These are phyloP conservation scores for Fusarium napiforme DNA, from an alignment of 2,329 filamentous ascomycete species.

Conservation along the genomic window DNA sequence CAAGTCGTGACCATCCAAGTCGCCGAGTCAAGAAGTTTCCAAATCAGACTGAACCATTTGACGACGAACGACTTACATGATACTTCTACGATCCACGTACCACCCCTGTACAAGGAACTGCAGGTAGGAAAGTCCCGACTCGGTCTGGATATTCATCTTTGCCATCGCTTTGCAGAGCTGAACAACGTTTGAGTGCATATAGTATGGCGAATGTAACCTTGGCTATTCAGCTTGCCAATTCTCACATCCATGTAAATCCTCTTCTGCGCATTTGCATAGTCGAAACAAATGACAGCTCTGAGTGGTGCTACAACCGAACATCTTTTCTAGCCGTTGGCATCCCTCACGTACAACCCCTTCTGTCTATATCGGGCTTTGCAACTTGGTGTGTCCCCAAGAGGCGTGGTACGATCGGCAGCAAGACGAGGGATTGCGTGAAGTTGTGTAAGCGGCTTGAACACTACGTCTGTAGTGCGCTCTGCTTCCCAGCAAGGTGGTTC, in stretches of 20 bases:
- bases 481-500: conserved; percentile 36
- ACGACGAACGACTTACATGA: conserved; percentile 10
- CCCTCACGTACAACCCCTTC: conserved; percentile 23
- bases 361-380: conserved; percentile 30
- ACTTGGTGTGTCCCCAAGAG: conserved; percentile 18
- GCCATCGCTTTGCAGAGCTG: conserved; percentile 4
- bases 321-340: conserved; percentile 25
- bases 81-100: conserved; percentile 8
- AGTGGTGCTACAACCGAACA: conserved; percentile 21
- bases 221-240: conserved; percentile 15
- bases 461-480: conserved; percentile 21
- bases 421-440: conserved; percentile 33
- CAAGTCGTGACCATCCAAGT: conserved; percentile 11
- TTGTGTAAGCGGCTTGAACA: conserved; percentile 41
- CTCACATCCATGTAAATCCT: background rate
- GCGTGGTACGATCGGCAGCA: conserved; percentile 36
- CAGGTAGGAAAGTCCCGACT: conserved; percentile 19
- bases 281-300: conserved; percentile 23
- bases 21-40: conserved; percentile 16
- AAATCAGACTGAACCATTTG: conserved; percentile 17
- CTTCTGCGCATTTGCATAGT: background rate
- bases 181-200: conserved; percentile 14
- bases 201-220: conserved; percentile 29
- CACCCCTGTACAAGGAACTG: conserved; percentile 17
- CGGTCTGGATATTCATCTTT: conserved; percentile 9